Evolutionary conservation across 202 grass and related monocot species (phyloP).

Genomic region (Alloteropsis angusta): DNA sequence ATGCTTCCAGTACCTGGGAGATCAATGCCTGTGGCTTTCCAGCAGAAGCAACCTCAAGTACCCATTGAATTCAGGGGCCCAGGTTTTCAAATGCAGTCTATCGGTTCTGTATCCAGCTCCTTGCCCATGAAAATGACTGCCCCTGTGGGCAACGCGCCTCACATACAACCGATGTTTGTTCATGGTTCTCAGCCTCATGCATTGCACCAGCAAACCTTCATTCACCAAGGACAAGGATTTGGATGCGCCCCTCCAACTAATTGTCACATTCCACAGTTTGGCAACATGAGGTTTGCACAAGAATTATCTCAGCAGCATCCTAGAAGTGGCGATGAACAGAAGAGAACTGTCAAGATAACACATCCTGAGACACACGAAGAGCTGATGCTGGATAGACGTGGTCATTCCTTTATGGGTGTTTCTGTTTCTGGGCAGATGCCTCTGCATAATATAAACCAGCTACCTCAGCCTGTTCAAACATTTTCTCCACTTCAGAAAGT

Average conservation of each 20-base stretch:
- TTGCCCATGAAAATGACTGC: constrained; percentile 49
- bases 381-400: constrained; percentile 53
- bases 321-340: constrained; percentile 41
- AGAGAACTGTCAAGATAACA: constrained; percentile 66
- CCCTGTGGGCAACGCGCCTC: constrained; percentile 37
- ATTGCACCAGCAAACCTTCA: constrained; percentile 48
- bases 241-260: constrained; percentile 35
- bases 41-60: constrained; percentile 51
- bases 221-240: constrained; percentile 69
- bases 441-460: constrained; percentile 34
- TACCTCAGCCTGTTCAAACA: constrained; percentile 29
- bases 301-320: constrained; percentile 31
- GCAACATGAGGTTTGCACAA: constrained; percentile 31
- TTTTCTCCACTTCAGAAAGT: constrained; percentile 43
- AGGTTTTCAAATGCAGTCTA: constrained; percentile 34
- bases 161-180: constrained; percentile 51
- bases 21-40: constrained; percentile 38
- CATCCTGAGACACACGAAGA: constrained; percentile 87
- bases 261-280: constrained; percentile 38
- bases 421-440: constrained; percentile 35
- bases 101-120: constrained; percentile 41
- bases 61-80: constrained; percentile 46
- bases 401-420: constrained; percentile 20
- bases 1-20: constrained; percentile 39
- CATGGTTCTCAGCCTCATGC: constrained; percentile 42